Evolutionary conservation across 257 asterid species (phyloP), one percentile per base, ranked within the genome.

Genomic region (Primulina eburnea): DNA sequence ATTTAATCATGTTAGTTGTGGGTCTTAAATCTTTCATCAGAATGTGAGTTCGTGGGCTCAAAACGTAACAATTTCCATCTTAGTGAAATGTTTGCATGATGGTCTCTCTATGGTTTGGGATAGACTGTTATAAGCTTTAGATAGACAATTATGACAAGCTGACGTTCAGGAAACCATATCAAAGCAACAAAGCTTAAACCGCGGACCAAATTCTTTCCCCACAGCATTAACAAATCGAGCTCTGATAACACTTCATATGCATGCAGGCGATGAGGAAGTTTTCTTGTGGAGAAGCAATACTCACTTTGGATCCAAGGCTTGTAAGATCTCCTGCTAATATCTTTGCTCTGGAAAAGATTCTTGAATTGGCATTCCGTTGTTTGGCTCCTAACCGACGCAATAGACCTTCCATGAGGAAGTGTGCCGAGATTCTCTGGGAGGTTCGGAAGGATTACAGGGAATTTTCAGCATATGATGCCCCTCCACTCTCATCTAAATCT

Each of bases 351-450:
- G 92, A 87, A 70, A 76, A 71, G 60, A 81, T 87, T 24, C 84
- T 89, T 50, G 82, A 82, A 76, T 83, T 89, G 4, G 92, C 96
- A 5, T 67, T 83, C 43, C 82, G 73, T 12, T 89, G 95, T 72
- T 77, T 89, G 60, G 85, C 90, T 8, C 84, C 55, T 43, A 87
- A 68, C 76, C 90, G 32, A 87, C 92, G 65, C 69, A 26, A 5
- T 71, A 82, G 96, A 62, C 96, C 92, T 2, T 77, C 95, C 18
- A 89, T 89, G 96, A 84, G 75, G 76, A 78, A 37, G 78, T 89
- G 96, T 64, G 92, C 83, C 8, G 87, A 89, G 73, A 76, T 75
- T 12, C 74, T 89, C 16, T 89, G 95, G 95, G 72, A 76, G 59
- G 83, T 89, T 30, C 62, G 95, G 58, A 82, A 75, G 71, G 88